Conservation (phyloP, 257 asterid genomes). For the Ocimum tenuiflorum region DNA sequence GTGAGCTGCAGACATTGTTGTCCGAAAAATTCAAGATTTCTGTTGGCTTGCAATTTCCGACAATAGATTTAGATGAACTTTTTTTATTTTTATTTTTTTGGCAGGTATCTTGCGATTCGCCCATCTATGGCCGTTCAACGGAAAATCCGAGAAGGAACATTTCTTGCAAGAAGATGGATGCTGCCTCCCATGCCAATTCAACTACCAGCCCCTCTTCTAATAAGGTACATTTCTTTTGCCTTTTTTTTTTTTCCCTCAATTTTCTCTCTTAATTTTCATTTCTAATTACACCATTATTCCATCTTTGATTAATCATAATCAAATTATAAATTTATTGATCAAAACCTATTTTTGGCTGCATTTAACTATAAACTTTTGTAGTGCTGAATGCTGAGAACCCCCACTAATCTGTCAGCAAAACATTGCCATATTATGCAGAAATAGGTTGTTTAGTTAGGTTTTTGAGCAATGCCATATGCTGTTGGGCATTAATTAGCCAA, state of each 20-base stretch:
- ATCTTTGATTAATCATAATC: not conserved
- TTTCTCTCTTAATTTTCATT: not conserved
- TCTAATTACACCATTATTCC: not conserved
- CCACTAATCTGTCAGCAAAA: too few relatives aligned
- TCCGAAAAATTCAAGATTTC: not conserved
- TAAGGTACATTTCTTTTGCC: conserved; percentile 32
- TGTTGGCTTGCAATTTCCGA: not conserved
- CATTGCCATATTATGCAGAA: too few relatives aligned
- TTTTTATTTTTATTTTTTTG: not conserved
- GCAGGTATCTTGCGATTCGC: conserved; percentile 42
- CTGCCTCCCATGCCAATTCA: conserved; percentile 26
- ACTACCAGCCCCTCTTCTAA: conserved; percentile 34
- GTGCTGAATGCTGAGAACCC: too few relatives aligned
- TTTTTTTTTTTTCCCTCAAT: not conserved
- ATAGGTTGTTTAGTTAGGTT: too few relatives aligned
- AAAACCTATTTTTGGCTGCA: not conserved
- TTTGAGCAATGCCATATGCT: too few relatives aligned
- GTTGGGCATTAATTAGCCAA: too few relatives aligned
- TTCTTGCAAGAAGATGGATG: conserved; percentile 32
- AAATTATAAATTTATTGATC: not conserved
- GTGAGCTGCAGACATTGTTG: conserved; percentile 4
- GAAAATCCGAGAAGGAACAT: conserved; percentile 30
- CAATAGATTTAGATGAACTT: not conserved
- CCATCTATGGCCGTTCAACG: conserved; percentile 20
- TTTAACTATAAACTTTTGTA: not conserved